Evolutionary conservation across 1,284 basidiomycete genomes (phyloP).

Genomic region (Anthracocystis setariae): DNA sequence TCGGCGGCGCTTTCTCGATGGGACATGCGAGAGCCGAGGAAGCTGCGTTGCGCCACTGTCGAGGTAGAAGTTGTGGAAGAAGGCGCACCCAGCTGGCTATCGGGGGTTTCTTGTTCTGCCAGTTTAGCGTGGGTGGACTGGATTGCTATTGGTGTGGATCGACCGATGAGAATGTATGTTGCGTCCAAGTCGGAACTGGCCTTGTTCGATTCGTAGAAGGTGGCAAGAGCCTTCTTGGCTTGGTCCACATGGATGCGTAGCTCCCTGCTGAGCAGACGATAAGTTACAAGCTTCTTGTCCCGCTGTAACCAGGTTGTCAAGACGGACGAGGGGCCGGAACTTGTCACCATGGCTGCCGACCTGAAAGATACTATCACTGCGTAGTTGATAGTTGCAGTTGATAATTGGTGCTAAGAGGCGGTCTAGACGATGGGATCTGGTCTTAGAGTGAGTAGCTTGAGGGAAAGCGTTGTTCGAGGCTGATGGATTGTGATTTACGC

Average conservation of each 20-base stretch:
- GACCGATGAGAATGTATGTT: slow-evolving; percentile 43
- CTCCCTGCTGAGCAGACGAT: slow-evolving; percentile 55
- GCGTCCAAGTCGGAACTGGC: slow-evolving; percentile 28
- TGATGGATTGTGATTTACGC: slow-evolving; percentile 41
- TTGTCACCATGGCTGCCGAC: slow-evolving; percentile 20
- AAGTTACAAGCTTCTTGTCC: slow-evolving; percentile 56
- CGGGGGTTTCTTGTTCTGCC: slow-evolving; percentile 1
- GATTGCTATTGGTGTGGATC: not conserved
- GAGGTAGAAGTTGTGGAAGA: slow-evolving; percentile 27
- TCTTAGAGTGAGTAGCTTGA: too few species aligned
- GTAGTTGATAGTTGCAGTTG: too few species aligned
- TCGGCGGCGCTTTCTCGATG: slow-evolving; percentile 11
- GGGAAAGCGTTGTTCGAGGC: too few species aligned
- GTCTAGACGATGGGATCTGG: too few species aligned
- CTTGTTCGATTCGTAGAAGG: slow-evolving; percentile 37
- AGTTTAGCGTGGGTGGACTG: not conserved
- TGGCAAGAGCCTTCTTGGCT: slow-evolving; percentile 39
- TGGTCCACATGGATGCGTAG: slow-evolving; percentile 52
- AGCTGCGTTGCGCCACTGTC: slow-evolving; percentile 12
- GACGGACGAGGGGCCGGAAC: slow-evolving; percentile 31
- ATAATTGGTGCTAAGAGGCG: too few species aligned
- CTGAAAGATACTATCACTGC: too few species aligned
- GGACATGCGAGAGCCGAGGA: slow-evolving; percentile 24
- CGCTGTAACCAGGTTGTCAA: slow-evolving; percentile 49
- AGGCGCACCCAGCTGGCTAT: slow-evolving; percentile 13